Conservation (phyloP, 2,329 filamentous ascomycete genomes). For the Fusarium piperis region DNA sequence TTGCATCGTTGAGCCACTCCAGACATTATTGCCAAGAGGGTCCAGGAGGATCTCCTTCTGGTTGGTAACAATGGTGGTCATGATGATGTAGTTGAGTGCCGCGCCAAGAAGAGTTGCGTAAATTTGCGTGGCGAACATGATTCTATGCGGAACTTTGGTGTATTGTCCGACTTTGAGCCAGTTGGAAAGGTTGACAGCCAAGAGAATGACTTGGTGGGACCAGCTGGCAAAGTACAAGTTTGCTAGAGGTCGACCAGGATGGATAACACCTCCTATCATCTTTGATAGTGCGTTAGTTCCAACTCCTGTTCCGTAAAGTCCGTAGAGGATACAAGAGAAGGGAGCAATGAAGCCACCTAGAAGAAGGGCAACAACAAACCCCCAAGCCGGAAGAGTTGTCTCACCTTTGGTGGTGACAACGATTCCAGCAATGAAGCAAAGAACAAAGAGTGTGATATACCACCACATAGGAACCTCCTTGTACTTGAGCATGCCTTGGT, state of each 20-base stretch:
- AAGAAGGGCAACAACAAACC: slow-evolving; percentile 48
- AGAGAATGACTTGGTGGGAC: slow-evolving; percentile 46
- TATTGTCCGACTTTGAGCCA: slow-evolving; percentile 52
- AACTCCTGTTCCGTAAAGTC: slow-evolving; percentile 32
- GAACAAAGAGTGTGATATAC: slow-evolving; percentile 45
- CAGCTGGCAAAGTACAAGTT: slow-evolving; percentile 55
- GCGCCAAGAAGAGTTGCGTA: slow-evolving; percentile 53
- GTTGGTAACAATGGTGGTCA: slow-evolving; percentile 55
- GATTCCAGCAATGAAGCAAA: slow-evolving; percentile 47
- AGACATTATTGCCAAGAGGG: slow-evolving; percentile 55
- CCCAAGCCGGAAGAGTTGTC: slow-evolving; percentile 50
- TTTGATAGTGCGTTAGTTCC: slow-evolving; percentile 44
- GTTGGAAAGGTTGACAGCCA: slow-evolving; percentile 43
- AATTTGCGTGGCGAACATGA: slow-evolving; percentile 53
- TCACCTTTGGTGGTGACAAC: slow-evolving; percentile 49
- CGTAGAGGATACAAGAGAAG: slow-evolving; percentile 43
- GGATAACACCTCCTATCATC: slow-evolving; percentile 59
- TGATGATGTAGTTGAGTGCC: slow-evolving; percentile 57
- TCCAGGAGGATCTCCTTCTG: slow-evolving; percentile 53
- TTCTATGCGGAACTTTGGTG: slow-evolving; percentile 50
- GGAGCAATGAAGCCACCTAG: slow-evolving; percentile 50
- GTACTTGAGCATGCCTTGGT: slow-evolving; percentile 53
- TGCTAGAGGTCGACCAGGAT: slow-evolving; percentile 51
- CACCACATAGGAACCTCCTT: slow-evolving; percentile 51
- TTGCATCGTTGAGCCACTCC: slow-evolving; percentile 60